A percentile compares a stretch with the other conserved stretches of the same genome.
Evolutionary conservation across 139 green algal genomes (phyloP).

Genomic region (Penium margaritaceum): DNA sequence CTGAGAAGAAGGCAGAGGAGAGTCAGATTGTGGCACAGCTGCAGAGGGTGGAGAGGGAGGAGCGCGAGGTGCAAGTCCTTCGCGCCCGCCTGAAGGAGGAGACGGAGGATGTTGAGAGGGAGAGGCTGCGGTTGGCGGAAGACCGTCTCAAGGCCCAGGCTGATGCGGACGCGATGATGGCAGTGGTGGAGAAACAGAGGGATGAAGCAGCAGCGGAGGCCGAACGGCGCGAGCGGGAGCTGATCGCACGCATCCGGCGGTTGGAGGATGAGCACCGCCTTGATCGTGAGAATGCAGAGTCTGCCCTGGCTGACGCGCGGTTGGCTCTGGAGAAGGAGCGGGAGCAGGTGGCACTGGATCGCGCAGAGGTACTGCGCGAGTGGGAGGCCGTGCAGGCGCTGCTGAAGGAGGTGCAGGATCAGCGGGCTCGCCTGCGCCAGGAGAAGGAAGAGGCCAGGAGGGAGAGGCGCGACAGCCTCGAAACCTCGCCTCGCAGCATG

Average conservation of each 20-base stretch:
- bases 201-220: neutral
- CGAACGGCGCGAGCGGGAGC: neutral
- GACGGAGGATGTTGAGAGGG: conserved; percentile 5
- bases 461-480: neutral
- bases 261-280: neutral
- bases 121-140: neutral
- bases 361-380: neutral
- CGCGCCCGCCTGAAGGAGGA: neutral
- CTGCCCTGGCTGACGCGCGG: neutral
- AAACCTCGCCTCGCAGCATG: no score
- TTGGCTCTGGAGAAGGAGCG: neutral
- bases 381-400: neutral
- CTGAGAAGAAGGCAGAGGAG: conserved; percentile 1
- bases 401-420: conserved; percentile 4
- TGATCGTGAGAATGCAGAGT: neutral
- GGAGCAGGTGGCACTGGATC: neutral
- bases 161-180: neutral
- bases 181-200: neutral
- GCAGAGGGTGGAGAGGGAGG: neutral
- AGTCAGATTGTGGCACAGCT: neutral
- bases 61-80: neutral
- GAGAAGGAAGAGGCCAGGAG: neutral
- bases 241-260: neutral
- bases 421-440: neutral
- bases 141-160: neutral